These are phyloP conservation scores for Aphanoascus verrucosus DNA, from an alignment of 2,329 filamentous ascomycete genomes.

Conservation along the genomic window DNA sequence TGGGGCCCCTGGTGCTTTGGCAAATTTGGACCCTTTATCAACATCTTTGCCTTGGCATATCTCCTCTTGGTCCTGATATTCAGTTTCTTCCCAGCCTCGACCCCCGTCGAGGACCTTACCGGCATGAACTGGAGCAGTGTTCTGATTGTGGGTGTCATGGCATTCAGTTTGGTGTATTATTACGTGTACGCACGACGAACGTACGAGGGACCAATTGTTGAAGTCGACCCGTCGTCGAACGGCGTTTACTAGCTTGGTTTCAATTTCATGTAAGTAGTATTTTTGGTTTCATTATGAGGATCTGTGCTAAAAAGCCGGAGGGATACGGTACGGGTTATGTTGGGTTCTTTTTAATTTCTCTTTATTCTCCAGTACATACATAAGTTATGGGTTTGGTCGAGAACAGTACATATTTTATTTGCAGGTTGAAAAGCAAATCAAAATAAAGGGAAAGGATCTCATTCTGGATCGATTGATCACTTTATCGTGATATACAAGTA, in stretches of 20 bases:
- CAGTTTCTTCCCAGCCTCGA: conserved; percentile 26
- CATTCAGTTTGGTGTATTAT: conserved; percentile 35
- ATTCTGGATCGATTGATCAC: too few species aligned
- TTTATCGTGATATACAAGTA: too few species aligned
- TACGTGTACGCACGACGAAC: conserved; percentile 22
- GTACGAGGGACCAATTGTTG: conserved; percentile 24
- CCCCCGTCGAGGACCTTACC: conserved; percentile 23
- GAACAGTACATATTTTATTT: background rate
- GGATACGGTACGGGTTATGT: background rate
- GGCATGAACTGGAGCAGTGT: conserved; percentile 37
- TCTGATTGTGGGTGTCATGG: conserved; percentile 32
- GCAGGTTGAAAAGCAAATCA: background rate
- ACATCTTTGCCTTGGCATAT: conserved; percentile 28
- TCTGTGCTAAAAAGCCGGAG: background rate
- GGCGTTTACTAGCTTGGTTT: background rate
- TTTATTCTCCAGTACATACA: background rate
- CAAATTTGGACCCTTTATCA: conserved; percentile 23
- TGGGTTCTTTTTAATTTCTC: background rate
- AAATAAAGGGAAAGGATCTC: background rate
- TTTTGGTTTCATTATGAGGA: background rate
- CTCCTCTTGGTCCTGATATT: conserved; percentile 24
- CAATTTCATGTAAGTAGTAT: background rate
- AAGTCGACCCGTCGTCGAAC: conserved; percentile 12
- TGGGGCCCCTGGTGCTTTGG: conserved; percentile 21
- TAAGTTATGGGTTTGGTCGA: background rate